Evolutionary conservation across 2,329 filamentous ascomycete species (phyloP).

Genomic region (Sporothrix pseudoabietina): DNA sequence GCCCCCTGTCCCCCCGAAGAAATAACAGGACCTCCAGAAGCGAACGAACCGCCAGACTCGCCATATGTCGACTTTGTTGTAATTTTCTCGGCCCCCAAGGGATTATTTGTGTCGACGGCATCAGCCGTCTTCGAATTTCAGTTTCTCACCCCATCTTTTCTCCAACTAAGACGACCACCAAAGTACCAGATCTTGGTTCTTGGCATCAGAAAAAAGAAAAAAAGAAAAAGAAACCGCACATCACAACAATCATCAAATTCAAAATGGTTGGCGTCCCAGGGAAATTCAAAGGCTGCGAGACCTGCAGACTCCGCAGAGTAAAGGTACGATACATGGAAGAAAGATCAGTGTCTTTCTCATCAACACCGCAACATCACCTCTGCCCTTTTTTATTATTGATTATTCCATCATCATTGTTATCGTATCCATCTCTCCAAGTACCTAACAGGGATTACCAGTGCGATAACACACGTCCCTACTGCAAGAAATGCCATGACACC

Average conservation of each 20-base stretch:
- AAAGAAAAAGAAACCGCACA: background rate
- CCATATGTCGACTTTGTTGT: background rate
- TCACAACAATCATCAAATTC: background rate
- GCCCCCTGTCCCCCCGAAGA: background rate
- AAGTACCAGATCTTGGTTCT: background rate
- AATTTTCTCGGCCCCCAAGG: background rate
- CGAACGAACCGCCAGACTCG: background rate
- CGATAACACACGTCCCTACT: slow-evolving; percentile 62
- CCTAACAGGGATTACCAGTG: slow-evolving; percentile 47
- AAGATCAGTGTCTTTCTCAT: background rate
- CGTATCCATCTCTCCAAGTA: background rate
- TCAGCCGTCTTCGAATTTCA: background rate
- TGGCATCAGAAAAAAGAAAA: background rate
- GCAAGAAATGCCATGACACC: slow-evolving; percentile 61
- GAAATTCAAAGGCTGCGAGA: slow-evolving; percentile 67
- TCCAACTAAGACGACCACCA: background rate
- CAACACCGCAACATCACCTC: slow-evolving; percentile 15
- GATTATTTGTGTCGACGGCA: background rate
- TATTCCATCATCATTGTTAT: background rate
- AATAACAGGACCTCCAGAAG: background rate
- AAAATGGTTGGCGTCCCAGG: slow-evolving; percentile 63
- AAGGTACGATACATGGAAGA: slow-evolving; percentile 48
- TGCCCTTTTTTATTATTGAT: background rate
- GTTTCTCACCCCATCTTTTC: background rate
- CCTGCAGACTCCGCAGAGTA: slow-evolving; percentile 60